Base-by-base conservation (phyloP, 768 basidiomycete genomes). In the Amanita muscaria region DNA sequence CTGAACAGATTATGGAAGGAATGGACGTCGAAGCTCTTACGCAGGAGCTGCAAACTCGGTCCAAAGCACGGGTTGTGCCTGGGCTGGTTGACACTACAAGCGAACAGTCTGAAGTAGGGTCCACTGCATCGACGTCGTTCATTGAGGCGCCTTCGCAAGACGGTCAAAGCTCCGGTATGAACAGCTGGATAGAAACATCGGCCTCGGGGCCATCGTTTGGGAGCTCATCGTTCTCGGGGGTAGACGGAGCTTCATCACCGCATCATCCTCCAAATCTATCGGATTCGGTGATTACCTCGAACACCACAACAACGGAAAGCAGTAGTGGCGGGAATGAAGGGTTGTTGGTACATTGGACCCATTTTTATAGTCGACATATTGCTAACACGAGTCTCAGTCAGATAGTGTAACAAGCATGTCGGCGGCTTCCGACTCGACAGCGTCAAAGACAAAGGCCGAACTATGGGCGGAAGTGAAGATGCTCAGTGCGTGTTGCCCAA, bases 381-480 rank as follows among this genome's bases (percentile, higher is more conserved):
- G n/a, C n/a, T n/a, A n/a, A n/a, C n/a, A n/a, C n/a, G n/a, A n/a
- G 16, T 44, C 16, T 29, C 18, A 69, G 64, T 60, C 67, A 10
- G 62, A 66, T 23, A 66, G 67, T 45, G 41, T 56, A 16, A 53
- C 51, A 29, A 65, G 64, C 41, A 49, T 55, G n/a, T 45, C 51
- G 22, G 48, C 51, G 8, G 49, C 52, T 24, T 60, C 65, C 2
- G 61, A 63, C 8, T 49, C 57, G 11, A 54, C 56, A 12, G 63
- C 65, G 19, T 68, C 62, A 27, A 64, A 74, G 49, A 79, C 75
- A n/a, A 91, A 83, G 58, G 76, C 74, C 1, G 83, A 93, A 54
- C 67, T 98, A 5, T 98, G 94, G 94, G 80, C 81, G 46, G 90
- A 96, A 62, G 75, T 96, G 29, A 97, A 96, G 60, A 76, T 91